These are phyloP conservation scores for Adansonia rubrostipa DNA, from an alignment of 441 rosid genomes.

Conservation along the genomic window DNA sequence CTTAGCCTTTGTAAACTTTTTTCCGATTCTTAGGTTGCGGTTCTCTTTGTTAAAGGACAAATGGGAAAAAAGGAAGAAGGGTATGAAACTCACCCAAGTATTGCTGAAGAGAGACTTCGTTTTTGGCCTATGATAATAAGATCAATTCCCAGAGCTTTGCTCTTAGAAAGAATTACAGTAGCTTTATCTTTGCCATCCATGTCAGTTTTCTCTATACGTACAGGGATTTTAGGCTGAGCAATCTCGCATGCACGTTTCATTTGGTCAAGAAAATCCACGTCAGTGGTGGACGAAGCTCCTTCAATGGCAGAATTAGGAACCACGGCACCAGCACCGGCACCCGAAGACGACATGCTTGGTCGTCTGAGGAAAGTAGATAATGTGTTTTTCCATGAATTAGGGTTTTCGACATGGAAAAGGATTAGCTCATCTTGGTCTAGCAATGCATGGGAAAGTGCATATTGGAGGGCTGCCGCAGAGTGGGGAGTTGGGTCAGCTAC, in stretches of 20 bases:
- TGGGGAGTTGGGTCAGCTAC: constrained; percentile 50
- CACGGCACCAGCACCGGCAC: background rate
- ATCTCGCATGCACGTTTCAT: constrained; percentile 65
- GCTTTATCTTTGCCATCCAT: constrained; percentile 44
- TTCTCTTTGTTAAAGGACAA: background rate
- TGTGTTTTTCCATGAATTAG: constrained; percentile 58
- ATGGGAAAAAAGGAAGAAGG: background rate
- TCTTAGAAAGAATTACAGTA: constrained; percentile 48
- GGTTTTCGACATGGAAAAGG: constrained; percentile 49
- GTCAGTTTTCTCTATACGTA: constrained; percentile 2
- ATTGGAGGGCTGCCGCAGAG: constrained; percentile 52
- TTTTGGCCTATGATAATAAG: constrained; percentile 73
- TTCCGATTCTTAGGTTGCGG: background rate
- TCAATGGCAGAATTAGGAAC: background rate
- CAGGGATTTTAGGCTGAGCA: constrained; percentile 28
- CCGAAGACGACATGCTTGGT: constrained; percentile 34
- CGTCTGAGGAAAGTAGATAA: constrained; percentile 56
- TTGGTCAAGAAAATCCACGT: constrained; percentile 65
- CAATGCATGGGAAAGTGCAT: constrained; percentile 26
- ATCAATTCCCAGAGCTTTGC: constrained; percentile 54
- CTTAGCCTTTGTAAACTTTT: too few species aligned
- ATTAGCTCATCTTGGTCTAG: constrained; percentile 48
- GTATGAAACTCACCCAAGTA: constrained; percentile 57
- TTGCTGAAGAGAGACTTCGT: constrained; percentile 63
- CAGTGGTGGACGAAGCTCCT: constrained; percentile 19